Conservation (phyloP, 768 basidiomycete species). For the Dacryopinax primogenitus region DNA sequence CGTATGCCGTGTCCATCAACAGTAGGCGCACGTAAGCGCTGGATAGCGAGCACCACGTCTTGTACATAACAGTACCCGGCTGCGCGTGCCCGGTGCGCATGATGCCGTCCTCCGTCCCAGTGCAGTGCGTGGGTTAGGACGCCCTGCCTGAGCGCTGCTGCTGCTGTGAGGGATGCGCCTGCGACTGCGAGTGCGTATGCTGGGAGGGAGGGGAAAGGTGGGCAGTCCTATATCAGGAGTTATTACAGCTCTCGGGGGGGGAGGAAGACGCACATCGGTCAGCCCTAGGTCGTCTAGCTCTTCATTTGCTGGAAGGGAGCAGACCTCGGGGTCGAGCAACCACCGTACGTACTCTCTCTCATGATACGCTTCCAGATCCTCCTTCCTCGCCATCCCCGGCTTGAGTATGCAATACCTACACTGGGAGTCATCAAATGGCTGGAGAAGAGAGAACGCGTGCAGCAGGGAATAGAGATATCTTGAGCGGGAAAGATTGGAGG, state of each 20-base stretch:
- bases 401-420: no score
- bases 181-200: conserved; percentile 61
- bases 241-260: neutral
- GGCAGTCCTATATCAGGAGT: conserved; percentile 52
- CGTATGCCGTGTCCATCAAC: conserved; percentile 19
- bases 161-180: conserved; percentile 67
- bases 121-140: conserved; percentile 53
- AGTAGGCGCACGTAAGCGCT: conserved; percentile 39
- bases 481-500: conserved; percentile 22
- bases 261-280: conserved; percentile 37
- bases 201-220: conserved; percentile 53
- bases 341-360: no score
- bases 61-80: conserved; percentile 93
- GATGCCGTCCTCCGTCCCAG: conserved; percentile 93
- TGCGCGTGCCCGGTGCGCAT: conserved; percentile 63
- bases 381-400: no score
- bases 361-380: no score
- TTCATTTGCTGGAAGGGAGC: conserved; percentile 32
- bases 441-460: conserved; percentile 16
- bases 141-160: conserved; percentile 40
- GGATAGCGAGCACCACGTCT: conserved; percentile 71
- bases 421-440: conserved; percentile 48
- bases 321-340: conserved; percentile 53
- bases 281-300: conserved; percentile 37
- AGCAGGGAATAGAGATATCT: conserved; percentile 19